Base-by-base conservation (phyloP, 371 early-diverging fungal species). In the Thermomucor indicae-seudaticae region DNA sequence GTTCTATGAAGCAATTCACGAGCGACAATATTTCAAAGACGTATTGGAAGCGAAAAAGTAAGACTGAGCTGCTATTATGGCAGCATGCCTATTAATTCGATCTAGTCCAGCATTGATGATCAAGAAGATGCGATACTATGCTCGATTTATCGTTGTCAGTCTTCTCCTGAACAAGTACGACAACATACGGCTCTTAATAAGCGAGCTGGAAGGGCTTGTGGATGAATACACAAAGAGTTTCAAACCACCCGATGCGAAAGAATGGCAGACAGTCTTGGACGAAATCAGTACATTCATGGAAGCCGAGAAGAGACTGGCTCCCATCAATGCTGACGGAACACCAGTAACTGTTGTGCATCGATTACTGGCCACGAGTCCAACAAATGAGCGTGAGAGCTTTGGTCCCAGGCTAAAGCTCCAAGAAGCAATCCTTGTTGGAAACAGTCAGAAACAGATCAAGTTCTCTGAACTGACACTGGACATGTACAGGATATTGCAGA, bases 1-100 rank as follows among this genome's bases (percentile, higher is more conserved):
- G 10, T 98, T 97, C 72, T 98, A 97, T 60, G 93, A 94, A 40
- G 98, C 97, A 1, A 93, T 96, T 47, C 88, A 90, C 34, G 94
- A 95, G 39, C 80, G 98, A 44, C 84, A 86, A 49, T 98, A 98
- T 60, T 97, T 97, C 57, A 86, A 87, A 49, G 95, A 95, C 51
- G 90, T 93, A 11, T 65, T 90, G 23, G 96, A 96, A 47, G 82
- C 84, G 7, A 92, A 92, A 67, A 92, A 85, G 84, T 86, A 74
- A 53, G 67, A 29, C 3, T 28, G 28, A 22, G 7, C 19, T 17
- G 5, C 19, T 6, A 0, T n/a, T 2, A 16, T 17, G 25, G 37
- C 25, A 4, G n/a, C 4, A 43, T 25, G 27, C 23, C 25, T 39
- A 34, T 11, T n/a, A 24, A 16, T 25, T 19, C 30, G 11, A 19